Percentiles rank a stretch among this genome's conserved stretches.
Evolutionary conservation across 129 eudicot species (phyloP).

Genomic region (Cynara cardunculus): DNA sequence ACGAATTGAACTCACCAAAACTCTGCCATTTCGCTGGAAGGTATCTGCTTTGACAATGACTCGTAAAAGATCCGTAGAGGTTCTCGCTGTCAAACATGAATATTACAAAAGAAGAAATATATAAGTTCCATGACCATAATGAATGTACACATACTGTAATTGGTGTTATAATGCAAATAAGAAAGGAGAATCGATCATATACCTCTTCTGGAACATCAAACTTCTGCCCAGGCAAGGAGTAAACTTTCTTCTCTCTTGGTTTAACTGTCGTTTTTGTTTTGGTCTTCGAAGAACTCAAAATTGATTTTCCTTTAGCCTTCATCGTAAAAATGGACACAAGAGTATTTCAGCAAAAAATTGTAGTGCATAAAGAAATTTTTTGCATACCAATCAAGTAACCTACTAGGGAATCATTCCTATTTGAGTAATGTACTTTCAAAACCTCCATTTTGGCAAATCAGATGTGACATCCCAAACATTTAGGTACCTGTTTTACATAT

Average conservation of each 20-base stretch:
- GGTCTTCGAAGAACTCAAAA: slow-evolving; percentile 45
- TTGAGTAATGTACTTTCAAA: not conserved
- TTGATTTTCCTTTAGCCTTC: slow-evolving; percentile 72
- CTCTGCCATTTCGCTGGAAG: slow-evolving; percentile 99
- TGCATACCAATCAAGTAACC: not conserved
- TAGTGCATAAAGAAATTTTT: not conserved
- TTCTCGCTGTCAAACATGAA: slow-evolving; percentile 60
- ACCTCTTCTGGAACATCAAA: slow-evolving; percentile 90
- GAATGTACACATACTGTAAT: not conserved
- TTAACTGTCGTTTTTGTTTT: slow-evolving; percentile 37
- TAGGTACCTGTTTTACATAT: not conserved
- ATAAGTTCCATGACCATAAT: slow-evolving; percentile 13
- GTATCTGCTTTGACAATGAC: slow-evolving; percentile 84
- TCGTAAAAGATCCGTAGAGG: slow-evolving; percentile 87
- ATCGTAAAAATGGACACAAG: slow-evolving; percentile 29
- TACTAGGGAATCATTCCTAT: not conserved
- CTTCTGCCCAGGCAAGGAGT: slow-evolving; percentile 74
- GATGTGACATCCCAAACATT: not conserved
- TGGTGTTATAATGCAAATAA: not conserved
- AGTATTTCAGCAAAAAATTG: slow-evolving; percentile 14
- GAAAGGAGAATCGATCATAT: not conserved
- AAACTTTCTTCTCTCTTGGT: slow-evolving; percentile 72
- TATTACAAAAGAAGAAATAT: not conserved
- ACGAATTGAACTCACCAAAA: slow-evolving; percentile 63
- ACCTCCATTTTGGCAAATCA: not conserved